A percentile compares a stretch with the other conserved stretches of the same genome.
These are phyloP conservation scores for Sesbania bispinosa DNA, from an alignment of 306 rosid species.

Conservation along the genomic window DNA sequence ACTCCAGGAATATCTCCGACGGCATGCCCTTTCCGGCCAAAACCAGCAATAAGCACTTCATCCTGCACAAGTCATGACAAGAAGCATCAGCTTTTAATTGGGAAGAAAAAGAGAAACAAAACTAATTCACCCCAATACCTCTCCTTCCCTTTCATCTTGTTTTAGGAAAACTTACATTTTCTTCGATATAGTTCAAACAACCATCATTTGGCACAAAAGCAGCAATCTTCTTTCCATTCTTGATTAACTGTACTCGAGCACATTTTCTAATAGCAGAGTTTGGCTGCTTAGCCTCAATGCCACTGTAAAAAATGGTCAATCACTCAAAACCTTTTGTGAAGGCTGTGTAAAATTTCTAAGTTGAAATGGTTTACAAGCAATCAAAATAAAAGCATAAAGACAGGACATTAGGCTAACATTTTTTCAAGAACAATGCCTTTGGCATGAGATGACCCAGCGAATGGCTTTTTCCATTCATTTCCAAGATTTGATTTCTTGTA, in stretches of 20 bases:
- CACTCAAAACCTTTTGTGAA: neutral
- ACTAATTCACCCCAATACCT: neutral
- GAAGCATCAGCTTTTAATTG: neutral
- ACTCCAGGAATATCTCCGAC: conserved; percentile 76
- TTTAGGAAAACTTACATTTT: conserved; percentile 42
- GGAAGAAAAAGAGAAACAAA: neutral
- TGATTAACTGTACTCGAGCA: conserved; percentile 64
- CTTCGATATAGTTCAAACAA: conserved; percentile 60
- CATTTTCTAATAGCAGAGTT: conserved; percentile 71
- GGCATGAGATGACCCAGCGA: conserved; percentile 65
- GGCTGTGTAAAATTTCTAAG: neutral
- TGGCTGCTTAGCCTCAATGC: conserved; percentile 69
- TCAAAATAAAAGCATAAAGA: neutral
- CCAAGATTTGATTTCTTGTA: conserved; percentile 68
- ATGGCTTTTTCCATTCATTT: conserved; percentile 67
- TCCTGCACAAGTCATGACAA: conserved; percentile 34
- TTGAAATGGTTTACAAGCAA: neutral
- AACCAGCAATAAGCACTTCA: conserved; percentile 68
- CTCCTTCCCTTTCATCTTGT: neutral
- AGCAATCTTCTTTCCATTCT: conserved; percentile 66
- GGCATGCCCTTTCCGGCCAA: conserved; percentile 61
- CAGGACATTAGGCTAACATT: conserved; percentile 36
- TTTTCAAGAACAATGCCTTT: conserved; percentile 63
- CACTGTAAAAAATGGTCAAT: conserved; percentile 33
- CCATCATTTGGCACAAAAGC: conserved; percentile 74